Conservation (phyloP, 495 filamentous ascomycete species). For the Cudoniella acicularis region DNA sequence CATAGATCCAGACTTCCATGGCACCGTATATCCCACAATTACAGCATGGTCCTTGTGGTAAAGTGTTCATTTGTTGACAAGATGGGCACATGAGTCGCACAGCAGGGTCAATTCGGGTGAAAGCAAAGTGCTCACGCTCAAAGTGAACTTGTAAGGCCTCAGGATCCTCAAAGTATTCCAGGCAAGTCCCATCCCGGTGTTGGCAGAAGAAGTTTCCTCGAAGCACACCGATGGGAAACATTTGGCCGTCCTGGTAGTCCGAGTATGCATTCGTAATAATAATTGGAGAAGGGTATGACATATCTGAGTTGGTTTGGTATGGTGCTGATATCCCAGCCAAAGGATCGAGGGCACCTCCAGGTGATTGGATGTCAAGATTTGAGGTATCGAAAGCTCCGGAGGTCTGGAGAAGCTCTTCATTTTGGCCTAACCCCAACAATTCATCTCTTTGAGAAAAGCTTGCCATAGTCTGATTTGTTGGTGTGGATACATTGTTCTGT, state of each 20-base stretch:
- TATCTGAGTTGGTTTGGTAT: slow-evolving; percentile 1
- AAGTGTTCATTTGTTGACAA: slow-evolving; percentile 10
- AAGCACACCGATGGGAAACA: slow-evolving; percentile 16
- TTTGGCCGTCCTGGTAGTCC: slow-evolving; percentile 11
- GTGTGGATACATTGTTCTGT: neutral
- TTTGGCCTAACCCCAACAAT: neutral
- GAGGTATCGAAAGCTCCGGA: neutral
- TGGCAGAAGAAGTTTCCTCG: slow-evolving; percentile 9
- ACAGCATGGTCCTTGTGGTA: slow-evolving; percentile 1
- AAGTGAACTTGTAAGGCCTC: slow-evolving; percentile 24
- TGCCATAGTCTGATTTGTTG: neutral
- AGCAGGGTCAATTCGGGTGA: slow-evolving; percentile 19
- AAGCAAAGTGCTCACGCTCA: slow-evolving; percentile 16
- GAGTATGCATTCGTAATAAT: slow-evolving; percentile 10
- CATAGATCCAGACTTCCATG: slow-evolving; percentile 23
- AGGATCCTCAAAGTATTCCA: slow-evolving; percentile 2
- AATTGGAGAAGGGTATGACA: neutral
- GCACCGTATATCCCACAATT: slow-evolving; percentile 1
- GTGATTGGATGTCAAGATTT: slow-evolving; percentile 7
- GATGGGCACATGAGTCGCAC: slow-evolving; percentile 13
- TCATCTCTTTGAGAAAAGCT: neutral
- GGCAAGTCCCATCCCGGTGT: slow-evolving; percentile 12
- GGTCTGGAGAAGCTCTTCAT: neutral
- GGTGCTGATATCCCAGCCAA: neutral
- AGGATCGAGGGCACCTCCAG: slow-evolving; percentile 1